phyloP scores from a whole-genome alignment of 2,329 filamentous ascomycete genomes.

The Lithohypha guttulata region DNA sequence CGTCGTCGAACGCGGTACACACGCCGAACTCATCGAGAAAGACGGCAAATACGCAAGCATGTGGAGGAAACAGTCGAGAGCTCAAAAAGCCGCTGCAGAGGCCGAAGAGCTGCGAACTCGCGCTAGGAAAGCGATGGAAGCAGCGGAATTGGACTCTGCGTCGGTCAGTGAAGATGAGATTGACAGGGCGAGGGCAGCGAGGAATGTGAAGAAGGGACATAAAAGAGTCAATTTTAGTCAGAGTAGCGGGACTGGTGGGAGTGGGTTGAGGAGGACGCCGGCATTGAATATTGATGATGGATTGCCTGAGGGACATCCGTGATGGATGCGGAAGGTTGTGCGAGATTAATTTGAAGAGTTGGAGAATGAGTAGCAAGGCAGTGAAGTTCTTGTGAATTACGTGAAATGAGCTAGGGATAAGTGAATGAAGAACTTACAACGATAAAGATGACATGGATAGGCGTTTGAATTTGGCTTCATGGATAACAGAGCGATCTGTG shows the following conservation, averaged over 20 bases:
- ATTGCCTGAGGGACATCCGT: conserved; percentile 5
- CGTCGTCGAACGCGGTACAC: conserved; percentile 67
- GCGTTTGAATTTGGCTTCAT: no score
- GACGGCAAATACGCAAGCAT: conserved; percentile 70
- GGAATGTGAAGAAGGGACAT: conserved; percentile 12
- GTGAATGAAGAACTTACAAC: no score
- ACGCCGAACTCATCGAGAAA: conserved; percentile 58
- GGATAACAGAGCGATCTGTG: no score
- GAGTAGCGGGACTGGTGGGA: no score
- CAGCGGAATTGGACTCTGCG: conserved; percentile 35
- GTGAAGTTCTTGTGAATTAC: no score
- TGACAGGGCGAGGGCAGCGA: conserved; percentile 13
- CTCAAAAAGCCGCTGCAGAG: conserved; percentile 57
- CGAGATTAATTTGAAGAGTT: neutral
- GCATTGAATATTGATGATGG: conserved; percentile 13
- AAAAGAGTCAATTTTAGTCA: conserved; percentile 22
- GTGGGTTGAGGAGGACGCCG: conserved; percentile 8
- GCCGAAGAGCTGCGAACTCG: conserved; percentile 39
- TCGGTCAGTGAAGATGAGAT: conserved; percentile 39
- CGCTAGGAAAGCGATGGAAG: conserved; percentile 31
- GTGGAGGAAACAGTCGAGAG: conserved; percentile 81
- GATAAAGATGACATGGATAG: no score
- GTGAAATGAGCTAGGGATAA: no score
- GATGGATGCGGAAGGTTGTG: neutral
- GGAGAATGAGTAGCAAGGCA: no score